Evolutionary conservation across 1,139 yeast genomes (phyloP).

Genomic region (Candida albicans): DNA sequence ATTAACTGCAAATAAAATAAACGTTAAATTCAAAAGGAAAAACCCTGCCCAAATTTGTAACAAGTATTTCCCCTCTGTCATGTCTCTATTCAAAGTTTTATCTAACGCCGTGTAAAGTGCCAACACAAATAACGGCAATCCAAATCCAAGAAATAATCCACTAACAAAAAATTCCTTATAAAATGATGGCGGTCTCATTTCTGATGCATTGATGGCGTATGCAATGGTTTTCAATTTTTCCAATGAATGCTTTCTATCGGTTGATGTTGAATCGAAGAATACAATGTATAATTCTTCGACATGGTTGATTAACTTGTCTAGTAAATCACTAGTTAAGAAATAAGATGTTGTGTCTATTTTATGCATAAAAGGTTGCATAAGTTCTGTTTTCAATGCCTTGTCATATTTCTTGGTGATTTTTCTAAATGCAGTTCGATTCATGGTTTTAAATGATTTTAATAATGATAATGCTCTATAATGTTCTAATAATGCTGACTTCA

Average conservation of each 20-base stretch:
- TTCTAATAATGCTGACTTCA: conserved; percentile 77
- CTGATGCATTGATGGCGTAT: conserved; percentile 38
- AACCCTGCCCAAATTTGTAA: conserved; percentile 95
- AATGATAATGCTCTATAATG: conserved; percentile 78
- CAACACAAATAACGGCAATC: conserved; percentile 60
- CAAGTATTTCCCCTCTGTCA: conserved; percentile 57
- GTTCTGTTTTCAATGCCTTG: conserved; percentile 56
- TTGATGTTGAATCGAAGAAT: conserved; percentile 60
- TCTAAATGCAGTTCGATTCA: conserved; percentile 86
- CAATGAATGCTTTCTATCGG: conserved; percentile 71
- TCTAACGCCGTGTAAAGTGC: conserved; percentile 52
- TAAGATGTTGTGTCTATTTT: conserved; percentile 53
- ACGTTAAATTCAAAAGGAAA: conserved; percentile 59
- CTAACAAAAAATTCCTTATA: conserved; percentile 52
- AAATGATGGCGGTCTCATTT: conserved; percentile 28
- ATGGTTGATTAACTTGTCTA: conserved; percentile 60
- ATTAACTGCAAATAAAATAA: conserved; percentile 65
- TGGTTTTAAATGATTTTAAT: conserved; percentile 68
- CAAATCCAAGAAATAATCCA: conserved; percentile 70
- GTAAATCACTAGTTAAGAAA: conserved; percentile 63
- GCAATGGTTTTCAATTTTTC: conserved; percentile 64
- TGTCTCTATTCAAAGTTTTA: conserved; percentile 33
- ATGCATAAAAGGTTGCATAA: conserved; percentile 58
- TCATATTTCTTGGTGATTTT: conserved; percentile 90
- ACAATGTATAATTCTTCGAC: conserved; percentile 69